Evolutionary conservation across 805 yeast species (phyloP), one percentile per base, ranked within the genome.

Genomic region (Myxozyma geophila): DNA sequence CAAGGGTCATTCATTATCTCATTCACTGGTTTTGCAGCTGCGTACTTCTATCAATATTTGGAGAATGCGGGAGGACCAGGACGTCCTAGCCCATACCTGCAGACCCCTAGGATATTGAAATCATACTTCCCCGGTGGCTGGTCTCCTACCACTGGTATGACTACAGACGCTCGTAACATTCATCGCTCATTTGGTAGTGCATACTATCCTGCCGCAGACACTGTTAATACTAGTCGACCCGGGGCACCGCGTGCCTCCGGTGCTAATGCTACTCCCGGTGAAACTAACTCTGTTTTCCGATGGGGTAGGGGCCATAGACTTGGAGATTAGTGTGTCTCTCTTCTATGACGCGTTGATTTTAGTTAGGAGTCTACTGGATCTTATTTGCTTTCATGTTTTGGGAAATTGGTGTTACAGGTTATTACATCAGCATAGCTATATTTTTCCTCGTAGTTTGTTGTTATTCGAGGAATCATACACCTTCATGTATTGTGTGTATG

Each of bases 31-130:
- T 70, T 70, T 47, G 60, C 70, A 3, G 72, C 74, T 4, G 77
- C 75, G 19, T 78, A 77, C 66, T 43, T 72, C 46, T 76, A 70
- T 63, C 62, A 72, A 54, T 73, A 70, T 53, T 64, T 75, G 50
- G 73, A 72, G 36, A 70, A 70, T 47, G 77, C 75, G 21, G 21
- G 61, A 7, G 64, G 58, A 10, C 54, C 49, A 12, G 68, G 68
- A 1, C 46, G 54, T 1, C 70, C 71, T 7, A 62, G 70, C 28
- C 57, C 60, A 5, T 63, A 41, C 37, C 33, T 67, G 19, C 59
- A 56, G 49, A 66, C 71, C 2, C 71, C 71, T 10, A 49, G 48
- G 28, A 53, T 55, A 58, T 44, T 69, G 9, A 54, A 60, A 52
- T 37, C 28, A 6, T 19, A 65, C 12, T 28, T 69, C 15, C 71